Conservation (phyloP, 176 grass and related monocot genomes). For the Alopecurus myosuroides region DNA sequence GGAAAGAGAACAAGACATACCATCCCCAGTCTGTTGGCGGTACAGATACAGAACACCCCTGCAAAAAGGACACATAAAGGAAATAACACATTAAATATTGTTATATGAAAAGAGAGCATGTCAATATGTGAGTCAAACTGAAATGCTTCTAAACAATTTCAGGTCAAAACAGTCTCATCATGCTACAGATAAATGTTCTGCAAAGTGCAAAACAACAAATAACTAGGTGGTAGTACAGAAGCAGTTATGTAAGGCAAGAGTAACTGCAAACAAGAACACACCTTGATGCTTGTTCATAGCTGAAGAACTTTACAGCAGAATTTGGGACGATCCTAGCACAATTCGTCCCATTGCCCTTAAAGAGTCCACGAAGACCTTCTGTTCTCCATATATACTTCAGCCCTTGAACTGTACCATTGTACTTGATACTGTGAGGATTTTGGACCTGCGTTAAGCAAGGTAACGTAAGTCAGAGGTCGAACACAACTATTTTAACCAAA, state of each 20-base stretch:
- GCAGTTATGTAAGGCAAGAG: not conserved
- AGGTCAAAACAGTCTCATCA: constrained; percentile 21
- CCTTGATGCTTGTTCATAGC: constrained; percentile 96
- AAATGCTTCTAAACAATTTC: constrained; percentile 29
- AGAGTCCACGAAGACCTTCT: constrained; percentile 85
- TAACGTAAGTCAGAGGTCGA: not conserved
- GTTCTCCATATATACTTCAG: constrained; percentile 94
- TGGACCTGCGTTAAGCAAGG: constrained; percentile 57
- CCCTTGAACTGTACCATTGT: constrained; percentile 97
- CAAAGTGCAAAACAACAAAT: constrained; percentile 21
- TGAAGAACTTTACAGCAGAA: constrained; percentile 99
- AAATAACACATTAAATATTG: not conserved
- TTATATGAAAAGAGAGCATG: not conserved
- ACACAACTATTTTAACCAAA: not conserved
- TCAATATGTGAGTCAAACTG: not conserved
- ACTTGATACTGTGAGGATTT: constrained; percentile 97
- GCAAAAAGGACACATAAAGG: constrained; percentile 22
- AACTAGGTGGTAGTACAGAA: constrained; percentile 8
- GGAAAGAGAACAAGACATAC: constrained; percentile 26
- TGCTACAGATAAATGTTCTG: not conserved
- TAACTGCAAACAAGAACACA: constrained; percentile 16
- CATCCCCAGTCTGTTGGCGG: constrained; percentile 73
- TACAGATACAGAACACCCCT: constrained; percentile 93
- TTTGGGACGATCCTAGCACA: constrained; percentile 97
- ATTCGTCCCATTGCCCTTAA: constrained; percentile 98